Evolutionary conservation across 1,284 basidiomycete species (phyloP).

Genomic region (Neotropicomus parvogracilis): DNA sequence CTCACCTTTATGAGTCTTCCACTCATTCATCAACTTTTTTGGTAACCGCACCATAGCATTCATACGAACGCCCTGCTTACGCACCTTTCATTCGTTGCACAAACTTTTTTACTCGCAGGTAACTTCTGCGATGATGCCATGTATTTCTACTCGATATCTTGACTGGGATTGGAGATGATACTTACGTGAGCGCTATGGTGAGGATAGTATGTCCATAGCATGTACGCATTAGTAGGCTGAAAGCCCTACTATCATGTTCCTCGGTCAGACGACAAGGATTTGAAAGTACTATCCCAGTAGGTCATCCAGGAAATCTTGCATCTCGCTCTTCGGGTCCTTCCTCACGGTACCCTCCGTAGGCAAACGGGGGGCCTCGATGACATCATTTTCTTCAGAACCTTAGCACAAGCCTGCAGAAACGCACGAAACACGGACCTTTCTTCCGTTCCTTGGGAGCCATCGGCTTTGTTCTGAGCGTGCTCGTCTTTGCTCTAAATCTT

Average conservation of each 20-base stretch:
- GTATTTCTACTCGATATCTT: slow-evolving; percentile 4
- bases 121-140: neutral
- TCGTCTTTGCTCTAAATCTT: slow-evolving; percentile 59
- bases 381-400: slow-evolving; percentile 28
- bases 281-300: slow-evolving; percentile 43
- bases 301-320: slow-evolving; percentile 75
- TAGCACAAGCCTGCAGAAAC: slow-evolving; percentile 1
- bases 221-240: no score
- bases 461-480: slow-evolving; percentile 44
- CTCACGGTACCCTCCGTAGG: slow-evolving; percentile 38
- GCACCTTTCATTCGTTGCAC: slow-evolving; percentile 7
- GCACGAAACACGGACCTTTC: slow-evolving; percentile 31
- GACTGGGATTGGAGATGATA: neutral
- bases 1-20: slow-evolving; percentile 1
- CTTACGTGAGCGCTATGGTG: no score
- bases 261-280: neutral
- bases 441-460: slow-evolving; percentile 32
- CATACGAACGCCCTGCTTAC: neutral
- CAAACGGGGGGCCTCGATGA: slow-evolving; percentile 56
- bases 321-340: slow-evolving; percentile 52
- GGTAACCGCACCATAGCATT: slow-evolving; percentile 4
- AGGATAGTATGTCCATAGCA: no score
- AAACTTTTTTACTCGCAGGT: slow-evolving; percentile 3
- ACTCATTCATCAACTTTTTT: slow-evolving; percentile 3
- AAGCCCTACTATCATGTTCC: no score